Evolutionary conservation across 768 basidiomycete species (phyloP).

Genomic region (Tylopilus cervinicoccineus): DNA sequence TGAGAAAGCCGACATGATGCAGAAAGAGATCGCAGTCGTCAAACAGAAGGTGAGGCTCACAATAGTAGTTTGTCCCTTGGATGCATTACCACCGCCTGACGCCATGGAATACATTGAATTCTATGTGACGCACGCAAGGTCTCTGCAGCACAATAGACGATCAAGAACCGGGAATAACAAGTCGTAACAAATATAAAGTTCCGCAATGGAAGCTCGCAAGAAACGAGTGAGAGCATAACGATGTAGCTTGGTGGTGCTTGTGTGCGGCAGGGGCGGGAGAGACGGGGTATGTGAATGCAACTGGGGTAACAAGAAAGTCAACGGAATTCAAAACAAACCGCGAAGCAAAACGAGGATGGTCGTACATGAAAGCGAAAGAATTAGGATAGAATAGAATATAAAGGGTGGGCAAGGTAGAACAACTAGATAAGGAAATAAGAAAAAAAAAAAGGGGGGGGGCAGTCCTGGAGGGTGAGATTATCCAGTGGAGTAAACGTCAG

Average conservation of each 20-base stretch:
- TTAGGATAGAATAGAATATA: slow-evolving; percentile 25
- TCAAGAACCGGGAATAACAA: slow-evolving; percentile 19
- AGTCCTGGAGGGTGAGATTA: slow-evolving; percentile 18
- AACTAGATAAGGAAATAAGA: slow-evolving; percentile 32
- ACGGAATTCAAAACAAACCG: slow-evolving; percentile 11
- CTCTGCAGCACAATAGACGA: slow-evolving; percentile 10
- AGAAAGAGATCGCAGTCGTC: neutral
- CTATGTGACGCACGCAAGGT: slow-evolving; percentile 5
- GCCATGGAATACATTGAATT: slow-evolving; percentile 20
- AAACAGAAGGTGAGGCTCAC: no score
- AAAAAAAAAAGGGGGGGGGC: slow-evolving; percentile 15
- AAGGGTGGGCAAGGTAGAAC: slow-evolving; percentile 18
- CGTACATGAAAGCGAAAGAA: slow-evolving; percentile 20
- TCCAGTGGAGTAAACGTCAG: slow-evolving; percentile 18
- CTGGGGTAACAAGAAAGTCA: slow-evolving; percentile 21
- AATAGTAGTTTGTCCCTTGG: no score
- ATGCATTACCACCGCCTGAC: slow-evolving; percentile 5
- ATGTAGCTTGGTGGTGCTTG: slow-evolving; percentile 21
- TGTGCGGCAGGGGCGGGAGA: slow-evolving; percentile 15
- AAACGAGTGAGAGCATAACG: slow-evolving; percentile 27
- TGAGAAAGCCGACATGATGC: neutral
- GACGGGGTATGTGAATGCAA: slow-evolving; percentile 21
- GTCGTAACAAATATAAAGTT: slow-evolving; percentile 19
- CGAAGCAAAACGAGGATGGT: slow-evolving; percentile 17
- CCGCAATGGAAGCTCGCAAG: slow-evolving; percentile 11